phyloP scores from a whole-genome alignment of 306 rosid species.

The Benincasa hispida region DNA sequence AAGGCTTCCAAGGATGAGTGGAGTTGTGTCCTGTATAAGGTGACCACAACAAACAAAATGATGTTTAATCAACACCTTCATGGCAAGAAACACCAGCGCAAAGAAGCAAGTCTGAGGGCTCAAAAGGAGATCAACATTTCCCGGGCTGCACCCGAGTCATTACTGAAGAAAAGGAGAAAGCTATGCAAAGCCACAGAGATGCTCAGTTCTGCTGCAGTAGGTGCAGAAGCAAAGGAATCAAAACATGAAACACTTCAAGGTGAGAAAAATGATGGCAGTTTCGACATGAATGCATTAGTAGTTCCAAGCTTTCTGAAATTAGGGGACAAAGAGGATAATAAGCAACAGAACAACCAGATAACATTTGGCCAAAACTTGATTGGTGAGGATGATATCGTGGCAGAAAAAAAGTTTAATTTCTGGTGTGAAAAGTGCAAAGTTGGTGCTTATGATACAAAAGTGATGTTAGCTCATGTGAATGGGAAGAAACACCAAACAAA shows the following conservation, averaged over 20 bases:
- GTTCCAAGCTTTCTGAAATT: neutral
- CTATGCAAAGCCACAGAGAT: conserved; percentile 1
- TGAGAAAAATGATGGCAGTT: neutral
- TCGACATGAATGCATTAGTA: neutral
- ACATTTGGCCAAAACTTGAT: neutral
- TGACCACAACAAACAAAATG: conserved; percentile 21
- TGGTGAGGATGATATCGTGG: neutral
- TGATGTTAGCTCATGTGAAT: conserved; percentile 28
- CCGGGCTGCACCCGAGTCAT: neutral
- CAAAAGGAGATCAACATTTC: conserved; percentile 5
- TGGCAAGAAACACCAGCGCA: conserved; percentile 63
- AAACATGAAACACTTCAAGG: neutral
- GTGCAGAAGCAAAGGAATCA: conserved; percentile 9
- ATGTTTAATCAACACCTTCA: conserved; percentile 31
- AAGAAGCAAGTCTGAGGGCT: conserved; percentile 16
- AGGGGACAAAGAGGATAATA: neutral
- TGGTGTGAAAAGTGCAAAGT: conserved; percentile 39
- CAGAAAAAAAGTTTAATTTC: conserved; percentile 3
- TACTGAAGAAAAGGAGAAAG: conserved; percentile 6
- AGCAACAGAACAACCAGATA: neutral
- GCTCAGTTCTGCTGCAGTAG: neutral
- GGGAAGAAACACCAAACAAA: conserved; percentile 31
- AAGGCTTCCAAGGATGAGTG: conserved; percentile 37
- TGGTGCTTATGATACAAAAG: neutral
- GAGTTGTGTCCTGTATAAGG: conserved; percentile 51